A percentile compares a stretch with the other conserved stretches of the same genome.
phyloP scores from a whole-genome alignment of 495 filamentous ascomycete species.

The Aspergillus sparsus region DNA sequence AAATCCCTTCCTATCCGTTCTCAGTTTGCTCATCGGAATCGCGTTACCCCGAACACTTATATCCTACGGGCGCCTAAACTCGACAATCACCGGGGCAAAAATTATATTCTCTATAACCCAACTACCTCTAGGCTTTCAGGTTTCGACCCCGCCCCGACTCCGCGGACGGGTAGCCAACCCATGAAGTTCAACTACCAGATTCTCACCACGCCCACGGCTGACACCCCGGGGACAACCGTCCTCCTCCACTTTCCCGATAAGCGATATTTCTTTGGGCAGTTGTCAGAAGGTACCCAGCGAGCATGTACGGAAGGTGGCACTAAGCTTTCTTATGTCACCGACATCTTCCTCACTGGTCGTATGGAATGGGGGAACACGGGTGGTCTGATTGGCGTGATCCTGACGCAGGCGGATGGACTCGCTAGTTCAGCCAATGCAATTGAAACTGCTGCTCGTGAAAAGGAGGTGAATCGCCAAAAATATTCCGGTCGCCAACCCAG shows the following conservation, averaged over 20 bases:
- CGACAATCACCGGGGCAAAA: background rate
- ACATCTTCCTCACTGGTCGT: constrained; percentile 79
- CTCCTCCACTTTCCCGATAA: constrained; percentile 74
- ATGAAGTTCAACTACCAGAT: constrained; percentile 77
- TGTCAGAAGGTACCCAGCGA: constrained; percentile 85
- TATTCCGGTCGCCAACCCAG: constrained; percentile 28
- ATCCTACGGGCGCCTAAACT: constrained; percentile 16
- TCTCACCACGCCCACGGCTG: constrained; percentile 80
- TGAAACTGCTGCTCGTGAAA: constrained; percentile 31
- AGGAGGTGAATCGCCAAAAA: constrained; percentile 35
- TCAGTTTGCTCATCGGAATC: background rate
- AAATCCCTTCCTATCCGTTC: background rate
- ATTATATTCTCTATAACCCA: constrained; percentile 36
- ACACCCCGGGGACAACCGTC: constrained; percentile 80
- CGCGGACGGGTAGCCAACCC: constrained; percentile 18
- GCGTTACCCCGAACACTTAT: constrained; percentile 3
- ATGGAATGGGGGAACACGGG: constrained; percentile 75
- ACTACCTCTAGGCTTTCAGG: constrained; percentile 4
- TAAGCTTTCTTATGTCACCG: constrained; percentile 58
- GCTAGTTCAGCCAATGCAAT: constrained; percentile 32
- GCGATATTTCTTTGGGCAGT: constrained; percentile 85
- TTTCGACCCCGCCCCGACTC: constrained; percentile 9
- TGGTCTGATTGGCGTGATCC: constrained; percentile 78
- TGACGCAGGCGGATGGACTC: constrained; percentile 72
- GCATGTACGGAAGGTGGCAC: constrained; percentile 64